Percentiles rank a stretch among this genome's conserved stretches.
Evolutionary conservation across 345 rosid genomes (phyloP).

Genomic region (Iberis pinnata): DNA sequence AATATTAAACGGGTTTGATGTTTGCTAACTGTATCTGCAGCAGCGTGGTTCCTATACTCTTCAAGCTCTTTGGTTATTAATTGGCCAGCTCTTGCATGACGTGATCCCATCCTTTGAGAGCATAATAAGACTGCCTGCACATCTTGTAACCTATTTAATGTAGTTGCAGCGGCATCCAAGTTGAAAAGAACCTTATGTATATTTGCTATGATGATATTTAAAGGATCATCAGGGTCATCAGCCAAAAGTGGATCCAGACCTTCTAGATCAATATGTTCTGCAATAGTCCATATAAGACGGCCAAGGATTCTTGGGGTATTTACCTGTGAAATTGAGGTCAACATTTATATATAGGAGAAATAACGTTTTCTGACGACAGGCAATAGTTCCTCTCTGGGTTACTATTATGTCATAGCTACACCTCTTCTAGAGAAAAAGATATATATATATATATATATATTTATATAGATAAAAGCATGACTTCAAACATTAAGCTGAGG

Average conservation of each 20-base stretch:
- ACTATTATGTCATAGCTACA: neutral
- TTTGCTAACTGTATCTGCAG: conserved; percentile 90
- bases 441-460: too few relatives aligned
- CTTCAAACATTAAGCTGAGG: neutral
- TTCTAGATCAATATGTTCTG: conserved; percentile 91
- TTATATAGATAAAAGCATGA: conserved; percentile 7
- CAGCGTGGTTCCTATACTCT: conserved; percentile 69
- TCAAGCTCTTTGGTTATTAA: conserved; percentile 81
- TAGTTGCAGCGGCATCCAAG: conserved; percentile 62
- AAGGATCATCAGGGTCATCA: conserved; percentile 93
- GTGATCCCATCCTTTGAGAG: conserved; percentile 86
- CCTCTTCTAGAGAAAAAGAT: neutral
- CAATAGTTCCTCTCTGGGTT: conserved; percentile 3
- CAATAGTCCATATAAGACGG: conserved; percentile 82
- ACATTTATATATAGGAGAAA: conserved; percentile 5
- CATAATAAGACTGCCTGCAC: conserved; percentile 89
- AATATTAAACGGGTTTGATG: conserved; percentile 89
- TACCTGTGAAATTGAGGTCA: conserved; percentile 46
- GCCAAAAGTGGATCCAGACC: conserved; percentile 98
- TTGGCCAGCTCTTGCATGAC: conserved; percentile 74
- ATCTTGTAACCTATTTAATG: conserved; percentile 84
- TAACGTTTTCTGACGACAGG: conserved; percentile 3
- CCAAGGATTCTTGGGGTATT: conserved; percentile 65
- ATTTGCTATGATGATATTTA: conserved; percentile 73
- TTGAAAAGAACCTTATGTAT: conserved; percentile 83